Percentiles rank a stretch among this genome's conserved stretches.
These are phyloP conservation scores for Metarhizium humberi DNA, from an alignment of 2,329 filamentous ascomycete species.

Conservation along the genomic window DNA sequence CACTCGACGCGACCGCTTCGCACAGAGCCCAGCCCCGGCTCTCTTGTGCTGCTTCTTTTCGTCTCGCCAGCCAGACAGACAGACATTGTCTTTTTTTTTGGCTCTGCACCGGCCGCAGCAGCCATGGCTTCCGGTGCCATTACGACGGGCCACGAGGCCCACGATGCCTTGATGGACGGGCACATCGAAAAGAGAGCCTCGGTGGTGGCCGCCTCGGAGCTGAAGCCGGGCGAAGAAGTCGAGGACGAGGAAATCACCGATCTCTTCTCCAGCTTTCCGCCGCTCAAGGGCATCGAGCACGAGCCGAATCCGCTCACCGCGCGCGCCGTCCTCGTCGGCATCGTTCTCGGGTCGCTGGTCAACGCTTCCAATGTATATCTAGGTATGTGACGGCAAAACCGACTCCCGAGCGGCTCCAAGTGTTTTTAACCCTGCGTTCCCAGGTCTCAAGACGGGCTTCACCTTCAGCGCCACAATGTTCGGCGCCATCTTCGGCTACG, in stretches of 20 bases:
- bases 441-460: slow-evolving; percentile 42
- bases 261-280: slow-evolving; percentile 31
- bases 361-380: slow-evolving; percentile 56
- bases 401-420: not conserved
- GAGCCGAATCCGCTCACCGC: slow-evolving; percentile 42
- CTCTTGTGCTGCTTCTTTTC: not conserved
- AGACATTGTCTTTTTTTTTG: not conserved
- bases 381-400: slow-evolving; percentile 23
- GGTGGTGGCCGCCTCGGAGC: slow-evolving; percentile 14
- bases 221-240: slow-evolving; percentile 17
- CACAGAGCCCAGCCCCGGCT: not conserved
- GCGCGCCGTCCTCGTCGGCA: slow-evolving; percentile 45
- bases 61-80: not conserved
- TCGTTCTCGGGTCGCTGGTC: slow-evolving; percentile 47
- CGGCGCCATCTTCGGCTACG: slow-evolving; percentile 50
- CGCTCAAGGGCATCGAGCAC: slow-evolving; percentile 29
- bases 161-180: not conserved
- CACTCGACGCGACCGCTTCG: not conserved
- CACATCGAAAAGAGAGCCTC: slow-evolving; percentile 14
- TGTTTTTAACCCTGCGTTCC: not conserved
- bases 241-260: slow-evolving; percentile 23
- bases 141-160: not conserved
- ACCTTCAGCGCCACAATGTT: slow-evolving; percentile 39
- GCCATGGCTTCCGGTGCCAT: not conserved
- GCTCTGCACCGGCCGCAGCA: not conserved